phyloP scores from a whole-genome alignment of 1,284 basidiomycete genomes.

The Trametes pubescens region DNA sequence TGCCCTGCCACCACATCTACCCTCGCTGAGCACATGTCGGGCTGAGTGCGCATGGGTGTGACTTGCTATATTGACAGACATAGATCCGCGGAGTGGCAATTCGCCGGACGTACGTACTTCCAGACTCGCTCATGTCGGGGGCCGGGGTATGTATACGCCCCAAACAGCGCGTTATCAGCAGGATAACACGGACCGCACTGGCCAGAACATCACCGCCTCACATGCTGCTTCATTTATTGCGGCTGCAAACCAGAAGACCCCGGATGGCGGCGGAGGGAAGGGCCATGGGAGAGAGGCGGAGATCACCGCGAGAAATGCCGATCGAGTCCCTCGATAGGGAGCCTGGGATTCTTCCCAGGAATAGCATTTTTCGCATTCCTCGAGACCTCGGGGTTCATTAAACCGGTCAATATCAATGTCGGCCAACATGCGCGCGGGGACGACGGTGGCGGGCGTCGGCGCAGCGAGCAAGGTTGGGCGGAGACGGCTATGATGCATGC shows the following conservation, averaged over 20 bases:
- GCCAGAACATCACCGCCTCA: conserved; percentile 3
- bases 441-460: not conserved
- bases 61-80: conserved; percentile 12
- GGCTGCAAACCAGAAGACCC: conserved; percentile 2
- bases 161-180: conserved; percentile 18
- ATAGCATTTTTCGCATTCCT: conserved; percentile 11
- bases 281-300: conserved; percentile 19
- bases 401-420: too few species aligned
- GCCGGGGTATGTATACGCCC: conserved; percentile 2
- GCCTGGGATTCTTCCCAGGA: conserved; percentile 16
- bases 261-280: not conserved
- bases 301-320: conserved; percentile 24
- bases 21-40: not conserved
- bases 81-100: conserved; percentile 21
- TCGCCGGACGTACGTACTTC: not conserved
- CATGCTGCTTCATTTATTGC: not conserved
- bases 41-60: not conserved
- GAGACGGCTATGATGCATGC: conserved; percentile 1
- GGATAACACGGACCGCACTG: not conserved
- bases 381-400: not conserved
- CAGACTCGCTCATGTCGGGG: not conserved
- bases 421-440: not conserved
- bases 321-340: conserved; percentile 19
- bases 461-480: conserved; percentile 13
- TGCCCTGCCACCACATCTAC: not conserved